phyloP scores from a whole-genome alignment of 768 basidiomycete species.

The Cantharellus anzutake region DNA sequence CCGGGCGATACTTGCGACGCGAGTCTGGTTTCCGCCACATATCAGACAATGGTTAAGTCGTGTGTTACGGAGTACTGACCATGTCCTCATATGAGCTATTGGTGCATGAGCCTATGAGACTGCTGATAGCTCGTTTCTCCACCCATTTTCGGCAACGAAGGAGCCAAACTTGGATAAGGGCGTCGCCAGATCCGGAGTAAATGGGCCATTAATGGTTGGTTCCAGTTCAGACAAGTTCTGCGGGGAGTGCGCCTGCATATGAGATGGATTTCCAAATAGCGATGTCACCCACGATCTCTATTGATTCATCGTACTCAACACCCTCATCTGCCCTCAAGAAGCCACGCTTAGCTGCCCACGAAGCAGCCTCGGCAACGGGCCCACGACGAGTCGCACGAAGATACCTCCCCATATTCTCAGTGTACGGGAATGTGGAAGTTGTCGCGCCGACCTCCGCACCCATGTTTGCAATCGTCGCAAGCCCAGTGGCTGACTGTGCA shows the following conservation, averaged over 20 bases:
- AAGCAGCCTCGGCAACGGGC: slow-evolving; percentile 73
- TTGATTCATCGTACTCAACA: slow-evolving; percentile 85
- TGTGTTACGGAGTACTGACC: slow-evolving; percentile 24
- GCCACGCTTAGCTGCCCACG: slow-evolving; percentile 55
- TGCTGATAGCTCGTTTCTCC: slow-evolving; percentile 87
- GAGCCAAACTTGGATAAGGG: slow-evolving; percentile 75
- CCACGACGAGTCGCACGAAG: slow-evolving; percentile 77
- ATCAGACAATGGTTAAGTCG: neutral
- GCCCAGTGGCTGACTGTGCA: slow-evolving; percentile 79
- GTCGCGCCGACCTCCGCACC: slow-evolving; percentile 99
- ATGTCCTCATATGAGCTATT: slow-evolving; percentile 97
- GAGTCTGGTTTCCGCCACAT: slow-evolving; percentile 35
- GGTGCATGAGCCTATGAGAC: slow-evolving; percentile 94
- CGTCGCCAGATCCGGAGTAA: slow-evolving; percentile 92
- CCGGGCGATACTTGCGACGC: slow-evolving; percentile 75
- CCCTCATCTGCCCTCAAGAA: slow-evolving; percentile 72
- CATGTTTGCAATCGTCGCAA: slow-evolving; percentile 97
- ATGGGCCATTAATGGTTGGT: slow-evolving; percentile 89
- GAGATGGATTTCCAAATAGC: neutral
- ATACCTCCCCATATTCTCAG: slow-evolving; percentile 73
- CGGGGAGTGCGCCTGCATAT: neutral
- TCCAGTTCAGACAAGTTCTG: slow-evolving; percentile 80
- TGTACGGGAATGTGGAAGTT: slow-evolving; percentile 95
- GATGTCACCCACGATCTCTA: slow-evolving; percentile 58
- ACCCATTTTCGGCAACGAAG: slow-evolving; percentile 67